These are phyloP conservation scores for Boletellus ananas DNA, from an alignment of 768 basidiomycete species.

Conservation along the genomic window DNA sequence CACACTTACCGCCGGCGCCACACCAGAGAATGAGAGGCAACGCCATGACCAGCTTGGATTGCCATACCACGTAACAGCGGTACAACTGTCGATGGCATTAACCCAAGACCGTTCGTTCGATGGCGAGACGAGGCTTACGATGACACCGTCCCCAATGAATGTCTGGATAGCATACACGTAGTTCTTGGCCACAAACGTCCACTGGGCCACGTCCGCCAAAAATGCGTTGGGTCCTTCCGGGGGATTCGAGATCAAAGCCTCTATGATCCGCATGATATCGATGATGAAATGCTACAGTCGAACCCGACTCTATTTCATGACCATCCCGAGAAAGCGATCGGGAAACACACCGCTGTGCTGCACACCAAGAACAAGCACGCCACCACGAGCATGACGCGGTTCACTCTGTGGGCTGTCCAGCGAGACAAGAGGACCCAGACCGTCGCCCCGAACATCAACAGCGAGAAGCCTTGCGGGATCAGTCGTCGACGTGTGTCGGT, in stretches of 20 bases:
- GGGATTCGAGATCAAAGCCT: slow-evolving; percentile 19
- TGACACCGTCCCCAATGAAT: slow-evolving; percentile 21
- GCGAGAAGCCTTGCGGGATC: slow-evolving; percentile 24
- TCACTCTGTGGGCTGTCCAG: slow-evolving; percentile 2
- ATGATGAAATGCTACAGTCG: slow-evolving; percentile 13
- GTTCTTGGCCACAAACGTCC: slow-evolving; percentile 26
- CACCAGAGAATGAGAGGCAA: slow-evolving; percentile 25
- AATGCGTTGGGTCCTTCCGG: slow-evolving; percentile 23
- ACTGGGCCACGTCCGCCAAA: slow-evolving; percentile 20
- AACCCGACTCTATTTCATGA: not conserved
- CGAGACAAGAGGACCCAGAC: slow-evolving; percentile 17
- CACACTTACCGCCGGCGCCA: slow-evolving; percentile 17
- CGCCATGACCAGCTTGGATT: slow-evolving; percentile 16
- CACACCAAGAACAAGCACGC: slow-evolving; percentile 22
- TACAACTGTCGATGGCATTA: slow-evolving; percentile 1
- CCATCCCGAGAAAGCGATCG: too few species aligned
- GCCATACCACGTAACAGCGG: slow-evolving; percentile 28
- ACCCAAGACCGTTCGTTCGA: not conserved
- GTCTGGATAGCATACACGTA: slow-evolving; percentile 17
- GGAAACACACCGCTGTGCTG: slow-evolving; percentile 23
- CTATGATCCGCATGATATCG: slow-evolving; percentile 15
- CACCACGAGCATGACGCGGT: slow-evolving; percentile 14
- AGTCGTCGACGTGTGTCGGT: not conserved
- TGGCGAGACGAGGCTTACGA: slow-evolving; percentile 9
- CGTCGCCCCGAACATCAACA: slow-evolving; percentile 29